A percentile compares a stretch with the other conserved stretches of the same genome.
Evolutionary conservation across 306 rosid genomes (phyloP).

Genomic region (Trifolium pratense): DNA sequence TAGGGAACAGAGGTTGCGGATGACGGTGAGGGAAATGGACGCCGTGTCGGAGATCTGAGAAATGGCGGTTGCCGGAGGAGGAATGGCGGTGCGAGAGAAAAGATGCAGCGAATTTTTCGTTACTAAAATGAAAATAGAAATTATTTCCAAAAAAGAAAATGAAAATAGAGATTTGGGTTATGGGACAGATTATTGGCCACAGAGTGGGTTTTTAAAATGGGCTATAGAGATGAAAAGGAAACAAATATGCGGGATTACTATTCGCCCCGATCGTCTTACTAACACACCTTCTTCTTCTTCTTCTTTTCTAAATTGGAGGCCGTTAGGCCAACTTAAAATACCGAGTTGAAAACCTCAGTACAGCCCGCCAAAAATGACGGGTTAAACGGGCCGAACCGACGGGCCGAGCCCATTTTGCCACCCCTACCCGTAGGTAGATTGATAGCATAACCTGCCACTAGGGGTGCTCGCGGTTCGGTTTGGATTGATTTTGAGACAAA

Average conservation of each 20-base stretch:
- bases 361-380: too few species aligned
- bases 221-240: neutral
- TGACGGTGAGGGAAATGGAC: neutral
- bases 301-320: too few species aligned
- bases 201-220: neutral
- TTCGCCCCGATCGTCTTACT: neutral
- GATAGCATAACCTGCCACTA: too few species aligned
- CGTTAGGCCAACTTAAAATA: too few species aligned
- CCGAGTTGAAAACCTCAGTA: too few species aligned
- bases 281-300: neutral
- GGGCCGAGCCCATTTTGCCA: too few species aligned
- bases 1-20: neutral
- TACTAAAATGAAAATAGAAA: constrained; percentile 4
- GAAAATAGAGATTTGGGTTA: neutral
- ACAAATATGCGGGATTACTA: neutral
- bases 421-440: too few species aligned
- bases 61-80: constrained; percentile 32
- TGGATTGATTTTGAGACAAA: too few species aligned
- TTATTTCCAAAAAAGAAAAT: neutral
- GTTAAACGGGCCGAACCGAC: too few species aligned
- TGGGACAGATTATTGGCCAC: constrained; percentile 13
- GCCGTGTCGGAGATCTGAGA: constrained; percentile 30
- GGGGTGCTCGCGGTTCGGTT: too few species aligned
- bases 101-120: neutral
- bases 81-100: constrained; percentile 6